phyloP scores from a whole-genome alignment of 1,284 basidiomycete species.

The Ceratobasidium sp. region DNA sequence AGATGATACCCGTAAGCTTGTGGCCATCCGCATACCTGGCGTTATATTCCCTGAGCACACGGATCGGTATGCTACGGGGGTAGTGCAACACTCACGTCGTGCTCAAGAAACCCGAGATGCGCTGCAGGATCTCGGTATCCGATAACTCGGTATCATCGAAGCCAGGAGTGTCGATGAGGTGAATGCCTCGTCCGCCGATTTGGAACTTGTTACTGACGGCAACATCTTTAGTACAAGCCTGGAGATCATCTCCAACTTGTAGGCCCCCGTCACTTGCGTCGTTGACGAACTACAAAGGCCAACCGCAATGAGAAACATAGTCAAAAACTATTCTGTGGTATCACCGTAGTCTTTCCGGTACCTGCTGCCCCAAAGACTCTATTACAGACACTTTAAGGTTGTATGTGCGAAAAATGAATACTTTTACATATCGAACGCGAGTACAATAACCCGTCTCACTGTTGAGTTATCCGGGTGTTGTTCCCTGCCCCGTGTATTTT shows the following conservation, averaged over 20 bases:
- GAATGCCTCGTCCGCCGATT: slow-evolving; percentile 26
- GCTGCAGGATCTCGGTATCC: slow-evolving; percentile 24
- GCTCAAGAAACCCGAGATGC: slow-evolving; percentile 18
- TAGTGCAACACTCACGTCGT: background rate
- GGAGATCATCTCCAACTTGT: slow-evolving; percentile 13
- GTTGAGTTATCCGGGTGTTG: no score
- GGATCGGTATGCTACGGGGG: background rate
- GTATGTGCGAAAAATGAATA: no score
- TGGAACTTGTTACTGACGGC: background rate
- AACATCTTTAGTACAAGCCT: slow-evolving; percentile 24
- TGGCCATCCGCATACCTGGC: background rate
- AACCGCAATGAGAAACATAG: background rate
- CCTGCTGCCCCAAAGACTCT: slow-evolving; percentile 24
- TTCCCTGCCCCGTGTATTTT: no score
- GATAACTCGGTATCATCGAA: slow-evolving; percentile 42
- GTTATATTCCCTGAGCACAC: background rate
- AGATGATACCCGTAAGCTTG: slow-evolving; percentile 42
- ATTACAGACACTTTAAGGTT: no score
- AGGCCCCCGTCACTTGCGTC: slow-evolving; percentile 25
- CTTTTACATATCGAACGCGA: no score
- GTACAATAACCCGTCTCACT: no score
- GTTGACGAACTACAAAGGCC: slow-evolving; percentile 19
- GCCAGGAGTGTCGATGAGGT: slow-evolving; percentile 42
- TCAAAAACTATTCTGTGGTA: background rate
- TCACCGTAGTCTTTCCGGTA: slow-evolving; percentile 31